These are phyloP conservation scores for Paecilomyces niveus DNA, from an alignment of 2,329 filamentous ascomycete genomes.

Conservation along the genomic window DNA sequence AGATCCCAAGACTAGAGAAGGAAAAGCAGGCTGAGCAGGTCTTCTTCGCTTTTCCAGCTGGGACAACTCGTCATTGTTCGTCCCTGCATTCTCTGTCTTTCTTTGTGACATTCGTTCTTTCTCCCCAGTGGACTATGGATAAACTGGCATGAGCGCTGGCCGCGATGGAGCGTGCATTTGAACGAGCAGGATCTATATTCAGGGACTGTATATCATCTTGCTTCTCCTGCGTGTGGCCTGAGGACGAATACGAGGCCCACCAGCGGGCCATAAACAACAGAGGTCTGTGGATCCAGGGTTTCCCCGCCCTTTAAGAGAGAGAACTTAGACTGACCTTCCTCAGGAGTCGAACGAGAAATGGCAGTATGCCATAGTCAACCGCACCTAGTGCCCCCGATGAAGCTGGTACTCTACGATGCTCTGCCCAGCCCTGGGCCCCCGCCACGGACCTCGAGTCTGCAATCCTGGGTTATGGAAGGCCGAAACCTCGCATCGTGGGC, in stretches of 20 bases:
- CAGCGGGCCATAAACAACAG: slow-evolving; percentile 15
- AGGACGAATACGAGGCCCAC: slow-evolving; percentile 19
- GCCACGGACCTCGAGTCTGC: slow-evolving; percentile 27
- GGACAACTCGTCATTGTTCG: neutral
- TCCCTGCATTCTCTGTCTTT: neutral
- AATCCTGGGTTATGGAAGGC: slow-evolving; percentile 33
- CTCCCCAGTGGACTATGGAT: slow-evolving; percentile 5
- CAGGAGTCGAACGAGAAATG: slow-evolving; percentile 37
- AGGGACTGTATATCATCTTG: slow-evolving; percentile 34
- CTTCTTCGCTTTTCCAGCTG: neutral
- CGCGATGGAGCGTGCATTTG: slow-evolving; percentile 28
- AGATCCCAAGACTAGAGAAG: neutral
- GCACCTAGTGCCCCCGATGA: slow-evolving; percentile 40
- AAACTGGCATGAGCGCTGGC: slow-evolving; percentile 20
- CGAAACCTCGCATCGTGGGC: slow-evolving; percentile 30
- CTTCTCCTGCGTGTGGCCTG: slow-evolving; percentile 26
- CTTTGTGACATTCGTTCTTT: neutral
- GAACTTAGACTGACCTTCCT: neutral
- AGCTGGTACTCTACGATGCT: slow-evolving; percentile 35
- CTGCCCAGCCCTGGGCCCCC: slow-evolving; percentile 26
- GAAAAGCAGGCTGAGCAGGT: neutral
- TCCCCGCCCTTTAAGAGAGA: neutral
- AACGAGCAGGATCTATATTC: slow-evolving; percentile 33
- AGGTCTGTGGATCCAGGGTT: slow-evolving; percentile 7
- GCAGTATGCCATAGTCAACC: slow-evolving; percentile 40